phyloP scores from a whole-genome alignment of 2,329 filamentous ascomycete species.

The Ilyonectria robusta region DNA sequence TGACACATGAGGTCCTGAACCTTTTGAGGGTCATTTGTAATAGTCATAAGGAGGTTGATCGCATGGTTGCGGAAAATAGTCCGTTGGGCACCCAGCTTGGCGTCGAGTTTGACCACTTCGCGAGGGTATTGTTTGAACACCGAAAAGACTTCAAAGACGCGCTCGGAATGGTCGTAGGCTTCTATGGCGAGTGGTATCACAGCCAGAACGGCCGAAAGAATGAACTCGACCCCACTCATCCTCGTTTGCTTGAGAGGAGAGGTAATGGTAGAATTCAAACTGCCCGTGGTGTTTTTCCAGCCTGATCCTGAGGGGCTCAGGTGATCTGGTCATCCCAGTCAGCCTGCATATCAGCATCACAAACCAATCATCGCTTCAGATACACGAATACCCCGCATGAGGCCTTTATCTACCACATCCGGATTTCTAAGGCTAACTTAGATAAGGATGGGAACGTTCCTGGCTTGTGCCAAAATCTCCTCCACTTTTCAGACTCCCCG shows the following conservation, averaged over 20 bases:
- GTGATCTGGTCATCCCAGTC: not conserved
- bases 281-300: not conserved
- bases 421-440: not conserved
- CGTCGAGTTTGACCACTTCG: not conserved
- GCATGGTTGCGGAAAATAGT: slow-evolving; percentile 12
- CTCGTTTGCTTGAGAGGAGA: no score
- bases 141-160: not conserved
- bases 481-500: no score
- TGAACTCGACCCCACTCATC: slow-evolving; percentile 9
- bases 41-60: not conserved
- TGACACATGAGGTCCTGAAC: not conserved
- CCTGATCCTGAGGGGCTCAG: not conserved
- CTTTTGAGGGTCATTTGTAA: not conserved
- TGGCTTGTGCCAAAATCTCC: no score
- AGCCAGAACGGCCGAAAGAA: slow-evolving; percentile 4
- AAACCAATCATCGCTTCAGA: not conserved
- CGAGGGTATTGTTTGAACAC: slow-evolving; percentile 2
- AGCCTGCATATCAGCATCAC: not conserved
- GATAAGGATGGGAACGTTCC: no score
- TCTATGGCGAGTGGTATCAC: slow-evolving; percentile 11
- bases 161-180: slow-evolving; percentile 1
- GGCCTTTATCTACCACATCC: not conserved
- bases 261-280: not conserved
- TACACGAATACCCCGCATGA: not conserved
- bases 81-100: not conserved